phyloP scores from a whole-genome alignment of 2,329 filamentous ascomycete species.

The Tolypocladium album region DNA sequence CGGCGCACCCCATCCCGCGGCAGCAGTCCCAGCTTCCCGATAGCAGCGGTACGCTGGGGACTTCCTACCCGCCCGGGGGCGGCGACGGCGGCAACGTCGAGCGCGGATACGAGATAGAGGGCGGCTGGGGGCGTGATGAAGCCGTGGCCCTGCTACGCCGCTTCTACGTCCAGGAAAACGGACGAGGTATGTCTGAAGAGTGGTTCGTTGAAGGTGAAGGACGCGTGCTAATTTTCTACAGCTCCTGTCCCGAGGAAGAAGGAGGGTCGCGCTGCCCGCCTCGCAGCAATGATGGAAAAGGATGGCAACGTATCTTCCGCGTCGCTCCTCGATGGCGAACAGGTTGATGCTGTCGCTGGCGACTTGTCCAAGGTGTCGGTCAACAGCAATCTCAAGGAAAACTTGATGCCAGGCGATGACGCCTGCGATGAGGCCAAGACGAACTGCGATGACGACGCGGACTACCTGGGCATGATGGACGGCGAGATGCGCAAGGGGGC shows the following conservation, averaged over 20 bases:
- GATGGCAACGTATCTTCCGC: conserved; percentile 15
- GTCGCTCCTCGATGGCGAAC: background rate
- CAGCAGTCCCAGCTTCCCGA: conserved; percentile 24
- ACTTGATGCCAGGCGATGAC: background rate
- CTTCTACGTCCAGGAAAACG: conserved; percentile 98
- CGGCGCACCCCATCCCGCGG: conserved; percentile 25
- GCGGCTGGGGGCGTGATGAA: conserved; percentile 82
- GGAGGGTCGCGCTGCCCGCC: conserved; percentile 41
- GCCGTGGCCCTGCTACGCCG: conserved; percentile 84
- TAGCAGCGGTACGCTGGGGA: conserved; percentile 23
- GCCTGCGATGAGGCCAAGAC: background rate
- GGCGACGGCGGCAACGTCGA: conserved; percentile 62
- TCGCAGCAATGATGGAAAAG: conserved; percentile 40
- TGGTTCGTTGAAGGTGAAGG: too few relatives aligned
- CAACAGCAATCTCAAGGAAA: background rate
- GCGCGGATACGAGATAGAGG: conserved; percentile 68
- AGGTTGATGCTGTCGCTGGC: background rate
- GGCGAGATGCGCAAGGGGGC: conserved; percentile 1
- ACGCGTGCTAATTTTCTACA: conserved; percentile 8
- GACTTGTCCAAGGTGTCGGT: background rate
- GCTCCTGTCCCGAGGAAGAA: conserved; percentile 44
- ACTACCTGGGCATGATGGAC: conserved; percentile 1
- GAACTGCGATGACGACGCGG: background rate
- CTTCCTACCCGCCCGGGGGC: conserved; percentile 24
- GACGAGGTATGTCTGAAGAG: conserved; percentile 52